Evolutionary conservation across 1,139 yeast genomes (phyloP).

Genomic region (Debaryomyces subglobosus): DNA sequence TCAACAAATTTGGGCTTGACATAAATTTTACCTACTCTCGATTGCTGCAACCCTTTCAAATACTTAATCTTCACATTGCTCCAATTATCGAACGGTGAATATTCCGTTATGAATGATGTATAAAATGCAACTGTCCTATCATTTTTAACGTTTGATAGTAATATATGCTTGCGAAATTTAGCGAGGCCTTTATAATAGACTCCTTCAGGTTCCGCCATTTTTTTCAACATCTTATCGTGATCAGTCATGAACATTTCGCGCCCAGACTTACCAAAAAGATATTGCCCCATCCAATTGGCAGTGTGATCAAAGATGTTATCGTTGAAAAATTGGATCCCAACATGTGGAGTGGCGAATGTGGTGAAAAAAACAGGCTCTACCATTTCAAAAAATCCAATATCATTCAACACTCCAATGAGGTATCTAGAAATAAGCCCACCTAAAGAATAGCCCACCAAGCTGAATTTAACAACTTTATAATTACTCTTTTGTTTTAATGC

Average conservation of each 20-base stretch:
- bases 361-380: slow-evolving; percentile 69
- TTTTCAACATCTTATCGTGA: slow-evolving; percentile 45
- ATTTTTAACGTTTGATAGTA: slow-evolving; percentile 74
- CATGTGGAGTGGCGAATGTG: slow-evolving; percentile 91
- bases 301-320: slow-evolving; percentile 44
- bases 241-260: slow-evolving; percentile 66
- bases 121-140: slow-evolving; percentile 66
- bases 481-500: slow-evolving; percentile 43
- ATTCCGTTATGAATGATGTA: slow-evolving; percentile 54
- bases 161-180: slow-evolving; percentile 56
- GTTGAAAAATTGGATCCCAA: slow-evolving; percentile 63
- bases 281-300: slow-evolving; percentile 62
- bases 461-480: slow-evolving; percentile 39
- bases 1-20: slow-evolving; percentile 62
- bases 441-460: slow-evolving; percentile 48
- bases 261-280: slow-evolving; percentile 74
- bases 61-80: slow-evolving; percentile 42
- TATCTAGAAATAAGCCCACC: slow-evolving; percentile 57
- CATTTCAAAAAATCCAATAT: slow-evolving; percentile 54
- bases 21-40: slow-evolving; percentile 32
- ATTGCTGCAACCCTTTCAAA: slow-evolving; percentile 38
- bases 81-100: slow-evolving; percentile 53
- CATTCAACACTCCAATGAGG: slow-evolving; percentile 67
- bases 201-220: slow-evolving; percentile 58
- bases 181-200: slow-evolving; percentile 57